A percentile compares a stretch with the other conserved stretches of the same genome.
Conservation (phyloP, 441 rosid species). For the Melastoma candidum region DNA sequence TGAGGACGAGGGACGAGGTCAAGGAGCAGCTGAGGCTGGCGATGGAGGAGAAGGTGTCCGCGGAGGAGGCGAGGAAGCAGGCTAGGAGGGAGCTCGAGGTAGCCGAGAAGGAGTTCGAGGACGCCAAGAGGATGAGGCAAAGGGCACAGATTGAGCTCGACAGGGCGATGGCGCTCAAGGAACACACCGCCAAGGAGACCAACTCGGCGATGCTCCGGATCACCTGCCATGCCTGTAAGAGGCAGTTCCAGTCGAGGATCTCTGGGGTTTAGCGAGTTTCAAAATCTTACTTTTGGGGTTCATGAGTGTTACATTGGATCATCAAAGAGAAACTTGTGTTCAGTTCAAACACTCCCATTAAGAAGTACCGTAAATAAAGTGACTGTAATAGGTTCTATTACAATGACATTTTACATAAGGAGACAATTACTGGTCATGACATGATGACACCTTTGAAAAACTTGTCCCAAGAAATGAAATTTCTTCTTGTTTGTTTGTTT, state of each 20-base stretch:
- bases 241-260: constrained; percentile 40
- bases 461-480: too few relatives aligned
- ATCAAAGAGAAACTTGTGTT: too few relatives aligned
- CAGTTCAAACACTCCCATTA: too few relatives aligned
- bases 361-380: too few relatives aligned
- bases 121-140: constrained; percentile 81
- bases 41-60: constrained; percentile 65
- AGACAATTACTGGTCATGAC: too few relatives aligned
- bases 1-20: constrained; percentile 30
- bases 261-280: constrained; percentile 23
- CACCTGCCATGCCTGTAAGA: constrained; percentile 86
- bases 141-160: constrained; percentile 75
- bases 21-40: constrained; percentile 53
- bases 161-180: constrained; percentile 61
- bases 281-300: constrained; percentile 42
- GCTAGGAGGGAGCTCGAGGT: constrained; percentile 76
- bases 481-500: too few relatives aligned
- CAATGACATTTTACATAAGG: too few relatives aligned
- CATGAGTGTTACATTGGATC: too few relatives aligned
- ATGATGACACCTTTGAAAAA: too few relatives aligned
- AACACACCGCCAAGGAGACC: constrained; percentile 61
- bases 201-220: constrained; percentile 54
- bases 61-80: constrained; percentile 69
- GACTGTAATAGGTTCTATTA: too few relatives aligned
- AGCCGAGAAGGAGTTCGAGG: constrained; percentile 73